These are phyloP conservation scores for Ophiocordyceps camponoti-floridani DNA, from an alignment of 2,329 filamentous ascomycete species.

Conservation along the genomic window DNA sequence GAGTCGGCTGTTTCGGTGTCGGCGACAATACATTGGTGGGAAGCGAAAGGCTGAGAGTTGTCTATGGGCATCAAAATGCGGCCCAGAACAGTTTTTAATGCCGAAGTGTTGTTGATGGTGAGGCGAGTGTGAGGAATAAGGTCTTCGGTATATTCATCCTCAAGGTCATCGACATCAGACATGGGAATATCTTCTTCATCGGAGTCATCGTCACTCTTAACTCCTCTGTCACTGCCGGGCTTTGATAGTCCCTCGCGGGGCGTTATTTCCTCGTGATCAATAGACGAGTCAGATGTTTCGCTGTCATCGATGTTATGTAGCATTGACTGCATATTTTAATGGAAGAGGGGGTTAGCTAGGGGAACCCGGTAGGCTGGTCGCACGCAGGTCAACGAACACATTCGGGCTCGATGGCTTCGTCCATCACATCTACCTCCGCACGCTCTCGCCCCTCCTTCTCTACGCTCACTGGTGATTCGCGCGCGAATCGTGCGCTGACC, in stretches of 20 bases:
- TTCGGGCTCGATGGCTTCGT: background rate
- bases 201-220: constrained; percentile 48
- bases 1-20: constrained; percentile 42
- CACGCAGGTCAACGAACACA: background rate
- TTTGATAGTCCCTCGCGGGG: constrained; percentile 7
- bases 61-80: constrained; percentile 54
- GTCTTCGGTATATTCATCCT: constrained; percentile 70
- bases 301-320: constrained; percentile 40
- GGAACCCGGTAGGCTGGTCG: background rate
- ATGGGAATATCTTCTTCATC: constrained; percentile 80
- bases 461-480: constrained; percentile 14
- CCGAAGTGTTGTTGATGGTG: constrained; percentile 92
- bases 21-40: constrained; percentile 63
- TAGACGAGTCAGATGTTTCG: constrained; percentile 48
- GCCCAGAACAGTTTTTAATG: constrained; percentile 62
- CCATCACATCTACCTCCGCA: background rate
- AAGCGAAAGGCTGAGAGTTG: constrained; percentile 57
- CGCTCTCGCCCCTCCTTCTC: constrained; percentile 15
- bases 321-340: constrained; percentile 21
- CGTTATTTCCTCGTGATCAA: constrained; percentile 56
- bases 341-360: background rate
- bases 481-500: background rate
- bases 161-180: constrained; percentile 64
- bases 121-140: constrained; percentile 80
- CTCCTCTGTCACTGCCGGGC: constrained; percentile 17